Evolutionary conservation across 2,329 filamentous ascomycete species (phyloP).

Genomic region (Sclerotinia nivalis): DNA sequence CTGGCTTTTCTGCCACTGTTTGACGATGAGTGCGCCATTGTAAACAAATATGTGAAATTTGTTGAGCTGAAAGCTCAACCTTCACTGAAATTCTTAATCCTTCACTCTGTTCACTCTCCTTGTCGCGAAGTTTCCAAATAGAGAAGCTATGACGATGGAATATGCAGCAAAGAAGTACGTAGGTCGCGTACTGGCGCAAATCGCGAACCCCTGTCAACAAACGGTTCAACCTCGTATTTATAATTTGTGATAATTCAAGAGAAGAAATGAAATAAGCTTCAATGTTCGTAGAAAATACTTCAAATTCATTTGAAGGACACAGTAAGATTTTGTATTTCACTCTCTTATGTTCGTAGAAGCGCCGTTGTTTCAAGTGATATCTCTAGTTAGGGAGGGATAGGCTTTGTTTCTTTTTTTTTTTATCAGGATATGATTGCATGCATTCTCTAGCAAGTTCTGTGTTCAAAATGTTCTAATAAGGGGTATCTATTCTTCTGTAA

Average conservation of each 20-base stretch:
- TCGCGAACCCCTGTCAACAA: slow-evolving; percentile 16
- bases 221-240: slow-evolving; percentile 8
- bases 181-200: slow-evolving; percentile 1
- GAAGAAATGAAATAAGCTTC: neutral
- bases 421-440: neutral
- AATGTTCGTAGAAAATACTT: neutral
- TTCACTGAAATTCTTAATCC: slow-evolving; percentile 14
- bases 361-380: slow-evolving; percentile 11
- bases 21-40: slow-evolving; percentile 24
- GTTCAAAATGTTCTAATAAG: slow-evolving; percentile 7
- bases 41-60: slow-evolving; percentile 9
- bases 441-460: neutral
- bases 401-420: neutral
- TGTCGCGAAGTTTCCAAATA: neutral
- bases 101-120: slow-evolving; percentile 12
- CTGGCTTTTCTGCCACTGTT: slow-evolving; percentile 27
- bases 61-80: slow-evolving; percentile 21
- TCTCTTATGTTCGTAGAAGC: neutral
- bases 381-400: neutral
- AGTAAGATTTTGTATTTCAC: neutral
- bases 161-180: neutral
- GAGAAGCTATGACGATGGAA: slow-evolving; percentile 22
- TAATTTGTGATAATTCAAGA: neutral
- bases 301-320: neutral
- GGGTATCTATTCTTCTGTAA: slow-evolving; percentile 18